These are phyloP conservation scores for Penicillium sp. DNA, from an alignment of 2,329 filamentous ascomycete genomes.

Conservation along the genomic window DNA sequence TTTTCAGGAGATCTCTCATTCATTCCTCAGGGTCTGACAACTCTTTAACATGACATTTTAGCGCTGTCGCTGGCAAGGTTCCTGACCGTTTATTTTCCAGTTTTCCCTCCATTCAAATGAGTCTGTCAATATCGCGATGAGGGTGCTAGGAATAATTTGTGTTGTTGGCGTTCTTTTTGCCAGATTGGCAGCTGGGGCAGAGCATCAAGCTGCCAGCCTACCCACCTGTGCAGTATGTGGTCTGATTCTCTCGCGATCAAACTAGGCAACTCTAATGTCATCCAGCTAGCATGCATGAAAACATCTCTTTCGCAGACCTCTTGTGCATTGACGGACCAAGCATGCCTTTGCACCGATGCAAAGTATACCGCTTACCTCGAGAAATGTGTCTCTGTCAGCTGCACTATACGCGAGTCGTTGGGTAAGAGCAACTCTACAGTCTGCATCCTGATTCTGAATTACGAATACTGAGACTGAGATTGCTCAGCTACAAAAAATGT, in stretches of 20 bases:
- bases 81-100: background rate
- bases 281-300: constrained; percentile 22
- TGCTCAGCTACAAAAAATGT: constrained; percentile 38
- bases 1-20: too few species aligned
- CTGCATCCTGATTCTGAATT: background rate
- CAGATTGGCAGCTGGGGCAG: constrained; percentile 7
- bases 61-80: background rate
- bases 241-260: too few species aligned
- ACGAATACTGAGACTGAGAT: constrained; percentile 6
- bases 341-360: constrained; percentile 37
- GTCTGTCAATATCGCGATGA: constrained; percentile 4
- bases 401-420: constrained; percentile 35
- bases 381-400: constrained; percentile 30
- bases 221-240: constrained; percentile 21
- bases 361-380: constrained; percentile 28
- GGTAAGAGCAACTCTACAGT: constrained; percentile 17
- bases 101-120: constrained; percentile 3
- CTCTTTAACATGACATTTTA: too few species aligned
- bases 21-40: too few species aligned
- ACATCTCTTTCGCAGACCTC: constrained; percentile 26
- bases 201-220: constrained; percentile 12
- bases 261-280: background rate
- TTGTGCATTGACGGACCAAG: constrained; percentile 34
- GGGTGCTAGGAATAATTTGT: constrained; percentile 1
- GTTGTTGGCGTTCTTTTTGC: constrained; percentile 4